phyloP scores from a whole-genome alignment of 2,329 filamentous ascomycete genomes.

The Pseudopithomyces chartarum region DNA sequence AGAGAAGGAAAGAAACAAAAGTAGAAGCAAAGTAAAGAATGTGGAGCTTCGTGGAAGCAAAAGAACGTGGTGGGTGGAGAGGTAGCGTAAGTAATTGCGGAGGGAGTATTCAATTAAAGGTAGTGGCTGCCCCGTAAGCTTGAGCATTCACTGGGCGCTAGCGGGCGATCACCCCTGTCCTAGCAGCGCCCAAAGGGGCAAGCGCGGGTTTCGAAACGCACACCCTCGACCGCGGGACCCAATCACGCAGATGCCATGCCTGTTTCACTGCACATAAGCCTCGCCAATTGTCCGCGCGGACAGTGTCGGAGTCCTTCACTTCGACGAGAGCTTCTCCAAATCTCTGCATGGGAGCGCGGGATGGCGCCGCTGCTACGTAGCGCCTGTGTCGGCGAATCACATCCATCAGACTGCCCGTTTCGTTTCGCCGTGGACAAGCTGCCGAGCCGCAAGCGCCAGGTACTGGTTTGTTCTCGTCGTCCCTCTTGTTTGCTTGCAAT shows the following conservation, averaged over 20 bases:
- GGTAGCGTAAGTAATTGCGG: slow-evolving; percentile 22
- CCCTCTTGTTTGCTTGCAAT: background rate
- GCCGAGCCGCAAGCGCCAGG: background rate
- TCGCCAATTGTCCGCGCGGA: slow-evolving; percentile 14
- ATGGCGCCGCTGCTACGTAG: background rate
- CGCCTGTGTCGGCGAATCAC: slow-evolving; percentile 1
- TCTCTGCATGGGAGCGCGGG: background rate
- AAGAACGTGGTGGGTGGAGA: slow-evolving; percentile 18
- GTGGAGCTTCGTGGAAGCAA: slow-evolving; percentile 26
- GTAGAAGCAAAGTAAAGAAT: slow-evolving; percentile 25
- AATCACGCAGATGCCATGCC: slow-evolving; percentile 17
- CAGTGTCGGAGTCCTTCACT: slow-evolving; percentile 13
- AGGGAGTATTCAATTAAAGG: slow-evolving; percentile 12
- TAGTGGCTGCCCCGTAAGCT: slow-evolving; percentile 22
- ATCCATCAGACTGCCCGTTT: background rate
- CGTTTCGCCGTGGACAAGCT: background rate
- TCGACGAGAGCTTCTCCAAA: background rate
- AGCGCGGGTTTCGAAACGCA: slow-evolving; percentile 31
- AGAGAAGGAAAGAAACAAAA: slow-evolving; percentile 22
- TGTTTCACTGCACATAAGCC: slow-evolving; percentile 10
- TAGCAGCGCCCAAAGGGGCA: slow-evolving; percentile 6
- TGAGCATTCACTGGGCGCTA: slow-evolving; percentile 18
- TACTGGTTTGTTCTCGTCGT: background rate
- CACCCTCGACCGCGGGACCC: slow-evolving; percentile 11
- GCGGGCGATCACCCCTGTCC: slow-evolving; percentile 19